Conservation (phyloP, 495 filamentous ascomycete species). For the Patellaria atrata region DNA sequence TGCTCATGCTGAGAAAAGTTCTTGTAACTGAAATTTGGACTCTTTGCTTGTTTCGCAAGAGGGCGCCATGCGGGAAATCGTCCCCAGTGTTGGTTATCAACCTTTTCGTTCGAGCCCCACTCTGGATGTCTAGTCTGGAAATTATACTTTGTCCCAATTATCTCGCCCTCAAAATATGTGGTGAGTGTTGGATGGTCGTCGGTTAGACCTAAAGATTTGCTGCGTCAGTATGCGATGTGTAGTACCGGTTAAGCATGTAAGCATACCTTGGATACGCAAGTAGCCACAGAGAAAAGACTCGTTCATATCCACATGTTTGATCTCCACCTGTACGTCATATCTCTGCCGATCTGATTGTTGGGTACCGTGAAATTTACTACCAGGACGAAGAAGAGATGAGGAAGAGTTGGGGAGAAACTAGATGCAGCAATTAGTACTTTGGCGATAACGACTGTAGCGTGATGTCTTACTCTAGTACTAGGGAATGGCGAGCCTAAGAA, state of each 20-base stretch:
- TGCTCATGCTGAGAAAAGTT: constrained; percentile 65
- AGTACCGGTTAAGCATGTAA: neutral
- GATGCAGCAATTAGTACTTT: constrained; percentile 5
- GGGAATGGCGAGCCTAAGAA: constrained; percentile 14
- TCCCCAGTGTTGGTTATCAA: constrained; percentile 86
- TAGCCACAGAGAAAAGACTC: constrained; percentile 95
- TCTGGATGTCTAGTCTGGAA: constrained; percentile 79
- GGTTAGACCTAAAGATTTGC: constrained; percentile 63
- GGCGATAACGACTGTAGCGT: neutral
- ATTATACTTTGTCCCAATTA: constrained; percentile 87
- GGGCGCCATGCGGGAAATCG: constrained; percentile 79
- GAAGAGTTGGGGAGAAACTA: constrained; percentile 48
- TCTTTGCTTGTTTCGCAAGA: constrained; percentile 58
- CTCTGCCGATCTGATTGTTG: constrained; percentile 82
- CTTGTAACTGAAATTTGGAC: constrained; percentile 57
- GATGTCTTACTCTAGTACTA: constrained; percentile 14
- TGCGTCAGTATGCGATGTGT: constrained; percentile 14
- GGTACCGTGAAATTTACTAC: constrained; percentile 77
- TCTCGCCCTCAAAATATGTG: constrained; percentile 97
- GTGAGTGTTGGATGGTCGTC: constrained; percentile 91
- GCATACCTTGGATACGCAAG: constrained; percentile 79
- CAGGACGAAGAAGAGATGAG: constrained; percentile 74
- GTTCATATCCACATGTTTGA: constrained; percentile 89
- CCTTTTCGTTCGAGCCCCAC: constrained; percentile 88
- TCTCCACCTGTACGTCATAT: constrained; percentile 92